Percentiles rank a stretch among this genome's conserved stretches.
These are phyloP conservation scores for Plasmodium adleri DNA, from an alignment of 169 alveolate species.

Conservation along the genomic window DNA sequence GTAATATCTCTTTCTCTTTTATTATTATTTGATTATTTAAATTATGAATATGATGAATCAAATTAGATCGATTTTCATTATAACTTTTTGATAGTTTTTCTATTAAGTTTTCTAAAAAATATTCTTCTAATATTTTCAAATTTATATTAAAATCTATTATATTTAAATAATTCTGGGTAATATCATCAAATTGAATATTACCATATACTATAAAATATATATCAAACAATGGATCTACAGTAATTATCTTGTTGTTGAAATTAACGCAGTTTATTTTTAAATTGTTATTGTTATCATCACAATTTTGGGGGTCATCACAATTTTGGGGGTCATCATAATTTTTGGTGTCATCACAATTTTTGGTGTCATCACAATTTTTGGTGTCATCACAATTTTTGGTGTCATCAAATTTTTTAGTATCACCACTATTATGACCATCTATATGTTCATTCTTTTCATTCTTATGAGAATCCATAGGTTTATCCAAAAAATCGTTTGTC, in stretches of 20 bases:
- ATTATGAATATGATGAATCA: conserved; percentile 63
- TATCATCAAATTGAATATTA: conserved; percentile 36
- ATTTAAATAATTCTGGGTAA: conserved; percentile 50
- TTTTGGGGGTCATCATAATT: too few species aligned
- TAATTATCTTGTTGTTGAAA: conserved; percentile 60
- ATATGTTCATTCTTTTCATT: too few species aligned
- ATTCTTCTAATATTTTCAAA: conserved; percentile 61
- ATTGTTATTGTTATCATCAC: conserved; percentile 1
- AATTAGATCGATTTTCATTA: conserved; percentile 23
- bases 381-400: too few species aligned
- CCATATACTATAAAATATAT: conserved; percentile 68
- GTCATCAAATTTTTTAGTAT: too few species aligned
- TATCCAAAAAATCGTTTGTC: not conserved
- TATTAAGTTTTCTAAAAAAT: conserved; percentile 45
- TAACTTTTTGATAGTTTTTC: conserved; percentile 33
- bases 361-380: too few species aligned
- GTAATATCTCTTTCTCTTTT: conserved; percentile 58
- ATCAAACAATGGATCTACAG: conserved; percentile 25
- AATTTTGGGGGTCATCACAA: not conserved
- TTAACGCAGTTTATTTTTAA: conserved; percentile 40
- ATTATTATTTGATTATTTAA: conserved; percentile 37
- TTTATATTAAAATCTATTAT: conserved; percentile 55
- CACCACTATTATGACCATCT: too few species aligned
- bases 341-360: too few species aligned
- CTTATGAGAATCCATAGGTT: too few species aligned